Conservation (phyloP, 202 grass and related monocot species). For the Dendrocalamus latiflorus region DNA sequence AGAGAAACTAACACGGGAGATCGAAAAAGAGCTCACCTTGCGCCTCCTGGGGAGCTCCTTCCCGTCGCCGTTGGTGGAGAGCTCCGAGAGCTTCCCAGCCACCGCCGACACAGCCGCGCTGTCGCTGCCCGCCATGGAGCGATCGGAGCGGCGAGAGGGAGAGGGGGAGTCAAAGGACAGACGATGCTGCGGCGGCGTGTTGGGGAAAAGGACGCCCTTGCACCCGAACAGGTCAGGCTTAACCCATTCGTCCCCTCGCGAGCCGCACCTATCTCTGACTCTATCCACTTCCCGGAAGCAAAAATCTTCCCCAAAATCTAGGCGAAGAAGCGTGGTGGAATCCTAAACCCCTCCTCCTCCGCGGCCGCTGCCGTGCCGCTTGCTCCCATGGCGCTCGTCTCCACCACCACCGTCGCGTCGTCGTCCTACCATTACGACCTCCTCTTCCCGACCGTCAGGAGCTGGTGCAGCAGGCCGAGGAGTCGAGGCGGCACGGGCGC, state of each 20-base stretch:
- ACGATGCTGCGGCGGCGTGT: too few relatives aligned
- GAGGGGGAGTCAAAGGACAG: not conserved
- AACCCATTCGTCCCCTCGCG: not conserved
- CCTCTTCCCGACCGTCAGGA: not conserved
- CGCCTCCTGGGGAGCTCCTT: conserved; percentile 21
- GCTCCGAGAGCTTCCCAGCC: conserved; percentile 11
- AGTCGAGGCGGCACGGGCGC: conserved; percentile 13
- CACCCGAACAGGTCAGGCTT: too few relatives aligned
- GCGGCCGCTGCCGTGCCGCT: not conserved
- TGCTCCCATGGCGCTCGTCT: conserved; percentile 42
- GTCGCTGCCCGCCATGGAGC: conserved; percentile 29
- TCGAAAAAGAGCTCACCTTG: conserved; percentile 16
- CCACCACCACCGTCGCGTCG: conserved; percentile 41
- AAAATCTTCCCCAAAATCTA: conserved; percentile 36
- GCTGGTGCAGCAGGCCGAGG: conserved; percentile 28
- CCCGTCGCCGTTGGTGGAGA: not conserved
- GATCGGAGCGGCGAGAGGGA: not conserved
- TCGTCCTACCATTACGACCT: conserved; percentile 42
- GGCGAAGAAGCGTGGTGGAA: conserved; percentile 30
- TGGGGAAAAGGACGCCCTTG: not conserved
- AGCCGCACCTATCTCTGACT: not conserved
- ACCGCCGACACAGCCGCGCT: conserved; percentile 8
- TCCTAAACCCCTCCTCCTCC: conserved; percentile 29
- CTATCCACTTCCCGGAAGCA: conserved; percentile 41
- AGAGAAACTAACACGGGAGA: not conserved